phyloP scores from a whole-genome alignment of 2,329 filamentous ascomycete species.

The Hymenotorrendiella dingleyae region DNA sequence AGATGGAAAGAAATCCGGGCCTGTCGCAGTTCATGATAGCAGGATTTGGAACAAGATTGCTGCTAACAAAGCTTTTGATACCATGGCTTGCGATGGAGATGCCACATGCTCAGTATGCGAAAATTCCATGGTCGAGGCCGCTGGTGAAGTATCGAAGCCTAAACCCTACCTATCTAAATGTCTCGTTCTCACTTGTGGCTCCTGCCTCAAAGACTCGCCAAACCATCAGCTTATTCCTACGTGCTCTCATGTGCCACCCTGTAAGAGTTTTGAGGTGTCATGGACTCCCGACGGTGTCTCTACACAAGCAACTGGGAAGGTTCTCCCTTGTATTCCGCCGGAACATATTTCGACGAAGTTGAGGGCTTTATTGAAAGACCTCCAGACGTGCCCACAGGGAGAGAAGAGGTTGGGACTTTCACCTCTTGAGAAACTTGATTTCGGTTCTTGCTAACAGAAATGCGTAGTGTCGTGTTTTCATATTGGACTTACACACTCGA shows the following conservation, averaged over 20 bases:
- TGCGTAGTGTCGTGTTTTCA: slow-evolving; percentile 49
- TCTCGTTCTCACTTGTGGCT: too few relatives aligned
- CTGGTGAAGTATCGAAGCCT: too few relatives aligned
- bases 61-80: background rate
- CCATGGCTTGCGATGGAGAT: background rate
- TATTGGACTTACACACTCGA: slow-evolving; percentile 45
- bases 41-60: background rate
- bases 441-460: slow-evolving; percentile 20
- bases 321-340: too few relatives aligned
- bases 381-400: too few relatives aligned
- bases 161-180: too few relatives aligned
- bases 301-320: too few relatives aligned
- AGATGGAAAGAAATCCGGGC: background rate
- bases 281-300: background rate
- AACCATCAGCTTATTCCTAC: too few relatives aligned
- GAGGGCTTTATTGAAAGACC: background rate
- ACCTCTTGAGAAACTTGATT: slow-evolving; percentile 31
- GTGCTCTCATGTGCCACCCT: background rate
- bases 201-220: too few relatives aligned
- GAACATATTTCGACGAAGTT: background rate
- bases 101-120: background rate
- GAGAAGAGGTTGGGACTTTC: too few relatives aligned
- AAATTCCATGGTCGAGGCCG: background rate
- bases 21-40: background rate
- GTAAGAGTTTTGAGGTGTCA: background rate